Evolutionary conservation across 768 basidiomycete species (phyloP).

Genomic region (Ramaria sp.): DNA sequence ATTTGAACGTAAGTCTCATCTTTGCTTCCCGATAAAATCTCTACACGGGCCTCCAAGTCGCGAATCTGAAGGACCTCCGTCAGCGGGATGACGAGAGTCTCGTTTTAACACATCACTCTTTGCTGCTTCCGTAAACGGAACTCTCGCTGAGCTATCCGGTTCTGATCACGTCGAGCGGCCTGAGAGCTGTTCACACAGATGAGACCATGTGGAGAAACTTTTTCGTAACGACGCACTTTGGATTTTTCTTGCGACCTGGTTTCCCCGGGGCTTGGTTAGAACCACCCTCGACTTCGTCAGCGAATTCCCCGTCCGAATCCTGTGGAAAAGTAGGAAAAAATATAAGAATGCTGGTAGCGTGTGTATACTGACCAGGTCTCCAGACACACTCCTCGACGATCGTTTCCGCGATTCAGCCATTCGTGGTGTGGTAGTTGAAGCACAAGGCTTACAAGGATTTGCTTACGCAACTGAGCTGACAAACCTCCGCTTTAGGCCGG

Average conservation of each 20-base stretch:
- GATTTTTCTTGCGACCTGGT: slow-evolving; percentile 83
- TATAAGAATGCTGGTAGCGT: not conserved
- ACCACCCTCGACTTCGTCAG: slow-evolving; percentile 12
- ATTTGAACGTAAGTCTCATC: slow-evolving; percentile 82
- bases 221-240: slow-evolving; percentile 47
- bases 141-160: slow-evolving; percentile 87
- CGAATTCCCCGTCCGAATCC: slow-evolving; percentile 64
- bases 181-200: slow-evolving; percentile 52
- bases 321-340: slow-evolving; percentile 16
- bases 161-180: slow-evolving; percentile 80
- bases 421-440: not conserved
- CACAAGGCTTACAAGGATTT: not conserved
- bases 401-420: slow-evolving; percentile 6
- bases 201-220: slow-evolving; percentile 8
- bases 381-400: slow-evolving; percentile 7
- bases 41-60: slow-evolving; percentile 91
- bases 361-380: slow-evolving; percentile 17
- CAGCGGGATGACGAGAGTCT: slow-evolving; percentile 4
- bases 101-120: slow-evolving; percentile 31
- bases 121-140: slow-evolving; percentile 90
- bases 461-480: not conserved
- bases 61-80: slow-evolving; percentile 76
- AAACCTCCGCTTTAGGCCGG: too few species aligned
- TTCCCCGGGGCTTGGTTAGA: slow-evolving; percentile 25
- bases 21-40: slow-evolving; percentile 84